These are phyloP conservation scores for Nothophaeocryptopus gaeumannii DNA, from an alignment of 2,329 filamentous ascomycete genomes.

Conservation along the genomic window DNA sequence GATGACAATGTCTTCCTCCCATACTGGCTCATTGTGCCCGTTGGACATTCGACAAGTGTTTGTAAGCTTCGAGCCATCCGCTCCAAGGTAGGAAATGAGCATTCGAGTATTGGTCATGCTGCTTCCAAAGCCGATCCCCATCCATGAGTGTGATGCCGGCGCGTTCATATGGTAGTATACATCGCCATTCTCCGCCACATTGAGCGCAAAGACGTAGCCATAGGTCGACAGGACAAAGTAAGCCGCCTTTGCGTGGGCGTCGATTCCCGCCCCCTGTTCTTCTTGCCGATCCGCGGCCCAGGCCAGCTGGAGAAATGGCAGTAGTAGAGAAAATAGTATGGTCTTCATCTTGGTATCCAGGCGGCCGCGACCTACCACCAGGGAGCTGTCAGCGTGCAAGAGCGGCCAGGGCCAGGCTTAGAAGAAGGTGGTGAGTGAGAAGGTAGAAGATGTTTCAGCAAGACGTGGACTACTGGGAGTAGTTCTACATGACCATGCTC, in stretches of 20 bases:
- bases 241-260: constrained; percentile 24
- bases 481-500: no score
- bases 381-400: background rate
- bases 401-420: no score
- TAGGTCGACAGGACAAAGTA: constrained; percentile 27
- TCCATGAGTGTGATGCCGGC: constrained; percentile 42
- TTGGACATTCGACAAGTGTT: constrained; percentile 38
- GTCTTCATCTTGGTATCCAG: constrained; percentile 12
- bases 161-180: constrained; percentile 34
- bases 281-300: constrained; percentile 17
- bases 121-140: constrained; percentile 44
- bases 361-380: constrained; percentile 9
- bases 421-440: no score
- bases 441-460: no score
- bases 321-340: constrained; percentile 12
- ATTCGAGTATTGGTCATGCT: constrained; percentile 45
- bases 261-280: constrained; percentile 20
- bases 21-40: constrained; percentile 38
- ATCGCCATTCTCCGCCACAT: constrained; percentile 30
- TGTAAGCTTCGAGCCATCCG: constrained; percentile 35
- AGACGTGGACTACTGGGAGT: no score
- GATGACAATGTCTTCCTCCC: constrained; percentile 30
- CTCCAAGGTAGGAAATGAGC: constrained; percentile 44
- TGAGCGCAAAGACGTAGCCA: constrained; percentile 29
- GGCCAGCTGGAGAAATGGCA: constrained; percentile 11